phyloP scores from a whole-genome alignment of 73 alveolate genomes.

The Paramecium octaurelia region DNA sequence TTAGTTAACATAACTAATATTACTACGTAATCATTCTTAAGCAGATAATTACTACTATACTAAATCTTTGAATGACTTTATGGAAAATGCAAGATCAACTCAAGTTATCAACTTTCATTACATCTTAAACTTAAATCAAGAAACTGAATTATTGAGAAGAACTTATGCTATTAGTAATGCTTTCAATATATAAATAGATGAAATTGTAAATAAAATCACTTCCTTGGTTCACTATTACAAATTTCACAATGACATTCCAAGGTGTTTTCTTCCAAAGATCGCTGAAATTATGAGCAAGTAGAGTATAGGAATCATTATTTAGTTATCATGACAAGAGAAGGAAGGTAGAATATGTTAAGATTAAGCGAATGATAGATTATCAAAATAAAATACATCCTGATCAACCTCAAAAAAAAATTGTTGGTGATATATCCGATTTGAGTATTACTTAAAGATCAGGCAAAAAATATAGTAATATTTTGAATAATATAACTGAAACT shows the following conservation, averaged over 20 bases:
- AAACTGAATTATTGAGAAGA: not conserved
- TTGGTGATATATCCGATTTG: conserved; percentile 41
- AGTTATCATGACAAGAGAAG: conserved; percentile 58
- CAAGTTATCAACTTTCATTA: not conserved
- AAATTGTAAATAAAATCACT: conserved; percentile 21
- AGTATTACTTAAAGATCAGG: not conserved
- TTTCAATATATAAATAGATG: not conserved
- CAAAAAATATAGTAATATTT: not conserved
- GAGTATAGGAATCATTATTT: not conserved
- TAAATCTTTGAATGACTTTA: not conserved
- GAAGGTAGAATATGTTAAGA: conserved; percentile 33
- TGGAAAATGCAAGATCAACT: not conserved
- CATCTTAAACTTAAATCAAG: not conserved
- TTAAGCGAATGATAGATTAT: conserved; percentile 43
- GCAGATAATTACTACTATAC: not conserved
- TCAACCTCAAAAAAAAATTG: conserved; percentile 52
- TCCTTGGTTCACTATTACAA: conserved; percentile 47
- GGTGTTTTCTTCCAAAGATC: conserved; percentile 32
- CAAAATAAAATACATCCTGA: conserved; percentile 55
- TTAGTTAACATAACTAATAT: not conserved
- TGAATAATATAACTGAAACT: not conserved
- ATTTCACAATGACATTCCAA: conserved; percentile 60
- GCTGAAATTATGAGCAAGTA: conserved; percentile 51
- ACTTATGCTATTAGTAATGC: not conserved
- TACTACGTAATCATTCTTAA: not conserved